Percentiles rank a stretch among this genome's conserved stretches.
phyloP scores from a whole-genome alignment of 257 asterid species.

The Henckelia pumila region DNA sequence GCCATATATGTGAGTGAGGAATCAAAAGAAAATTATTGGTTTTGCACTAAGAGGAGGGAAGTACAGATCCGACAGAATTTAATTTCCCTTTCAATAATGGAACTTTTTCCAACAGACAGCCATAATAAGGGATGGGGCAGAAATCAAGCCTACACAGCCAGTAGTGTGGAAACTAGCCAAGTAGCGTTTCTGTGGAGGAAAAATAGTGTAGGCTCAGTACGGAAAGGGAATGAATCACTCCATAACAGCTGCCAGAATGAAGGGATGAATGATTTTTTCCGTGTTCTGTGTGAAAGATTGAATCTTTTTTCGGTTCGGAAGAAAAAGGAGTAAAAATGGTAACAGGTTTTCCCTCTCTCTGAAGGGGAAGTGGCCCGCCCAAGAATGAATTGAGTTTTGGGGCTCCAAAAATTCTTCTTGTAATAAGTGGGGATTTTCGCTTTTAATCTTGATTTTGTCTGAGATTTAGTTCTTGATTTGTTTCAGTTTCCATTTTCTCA shows the following conservation, averaged over 20 bases:
- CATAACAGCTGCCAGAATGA: not conserved
- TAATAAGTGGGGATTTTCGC: not conserved
- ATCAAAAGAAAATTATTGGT: slow-evolving; percentile 19
- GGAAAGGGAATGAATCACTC: not conserved
- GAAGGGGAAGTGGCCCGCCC: slow-evolving; percentile 25
- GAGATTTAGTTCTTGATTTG: not conserved
- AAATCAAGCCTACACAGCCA: slow-evolving; percentile 34
- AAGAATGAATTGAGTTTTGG: slow-evolving; percentile 21
- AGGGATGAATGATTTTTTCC: not conserved
- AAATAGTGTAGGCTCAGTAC: slow-evolving; percentile 13
- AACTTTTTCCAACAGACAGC: slow-evolving; percentile 23
- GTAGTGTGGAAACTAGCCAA: slow-evolving; percentile 4
- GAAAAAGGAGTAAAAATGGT: slow-evolving; percentile 6
- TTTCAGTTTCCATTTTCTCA: not conserved
- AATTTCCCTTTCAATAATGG: not conserved
- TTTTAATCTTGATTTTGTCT: not conserved
- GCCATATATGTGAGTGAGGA: not conserved
- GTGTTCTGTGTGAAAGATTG: not conserved
- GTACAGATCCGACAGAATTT: slow-evolving; percentile 34
- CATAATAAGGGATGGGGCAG: slow-evolving; percentile 31
- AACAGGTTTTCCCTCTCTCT: not conserved
- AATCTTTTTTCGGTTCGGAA: slow-evolving; percentile 4
- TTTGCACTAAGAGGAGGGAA: slow-evolving; percentile 5
- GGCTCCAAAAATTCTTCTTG: slow-evolving; percentile 26
- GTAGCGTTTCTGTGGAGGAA: not conserved